phyloP scores from a whole-genome alignment of 164 flowering plant genomes.

The Platanus orientalis region DNA sequence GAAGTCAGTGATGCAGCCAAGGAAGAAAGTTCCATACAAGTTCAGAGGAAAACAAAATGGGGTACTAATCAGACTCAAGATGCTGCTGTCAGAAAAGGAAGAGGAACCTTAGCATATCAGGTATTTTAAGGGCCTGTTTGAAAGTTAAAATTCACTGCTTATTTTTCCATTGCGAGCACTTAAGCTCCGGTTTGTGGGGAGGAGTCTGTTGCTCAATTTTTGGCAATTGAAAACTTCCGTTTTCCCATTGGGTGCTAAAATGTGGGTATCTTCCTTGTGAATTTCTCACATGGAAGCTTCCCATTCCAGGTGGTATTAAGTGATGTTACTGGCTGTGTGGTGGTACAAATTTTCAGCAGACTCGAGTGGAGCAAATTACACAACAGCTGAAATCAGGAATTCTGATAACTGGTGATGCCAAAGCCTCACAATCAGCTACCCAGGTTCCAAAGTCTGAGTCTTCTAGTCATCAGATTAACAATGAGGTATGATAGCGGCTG shows the following conservation, averaged over 20 bases:
- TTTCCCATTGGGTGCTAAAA: conserved; percentile 36
- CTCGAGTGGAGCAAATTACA: conserved; percentile 86
- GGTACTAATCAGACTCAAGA: conserved; percentile 84
- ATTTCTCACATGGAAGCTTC: conserved; percentile 67
- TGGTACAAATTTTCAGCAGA: conserved; percentile 91
- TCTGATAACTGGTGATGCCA: conserved; percentile 27
- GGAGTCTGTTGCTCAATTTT: conserved; percentile 29
- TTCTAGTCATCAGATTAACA: conserved; percentile 24
- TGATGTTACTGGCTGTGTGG: conserved; percentile 85
- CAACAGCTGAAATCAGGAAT: conserved; percentile 50
- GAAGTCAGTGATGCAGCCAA: conserved; percentile 31
- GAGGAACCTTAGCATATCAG: conserved; percentile 90
- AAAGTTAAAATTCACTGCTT: neutral
- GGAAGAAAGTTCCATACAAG: conserved; percentile 45
- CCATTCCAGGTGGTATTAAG: conserved; percentile 82
- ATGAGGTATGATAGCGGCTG: conserved; percentile 37
- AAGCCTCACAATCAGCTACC: conserved; percentile 24
- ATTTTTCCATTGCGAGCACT: conserved; percentile 10
- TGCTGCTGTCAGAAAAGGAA: conserved; percentile 66
- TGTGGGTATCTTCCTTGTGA: conserved; percentile 65
- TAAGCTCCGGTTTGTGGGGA: conserved; percentile 29
- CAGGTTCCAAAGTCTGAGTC: conserved; percentile 25
- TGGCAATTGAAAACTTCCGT: conserved; percentile 32
- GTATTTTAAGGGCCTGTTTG: conserved; percentile 28
- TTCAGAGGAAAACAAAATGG: conserved; percentile 89